phyloP scores from a whole-genome alignment of 352 stramenopile species.

The Phytopythium aichiense region DNA sequence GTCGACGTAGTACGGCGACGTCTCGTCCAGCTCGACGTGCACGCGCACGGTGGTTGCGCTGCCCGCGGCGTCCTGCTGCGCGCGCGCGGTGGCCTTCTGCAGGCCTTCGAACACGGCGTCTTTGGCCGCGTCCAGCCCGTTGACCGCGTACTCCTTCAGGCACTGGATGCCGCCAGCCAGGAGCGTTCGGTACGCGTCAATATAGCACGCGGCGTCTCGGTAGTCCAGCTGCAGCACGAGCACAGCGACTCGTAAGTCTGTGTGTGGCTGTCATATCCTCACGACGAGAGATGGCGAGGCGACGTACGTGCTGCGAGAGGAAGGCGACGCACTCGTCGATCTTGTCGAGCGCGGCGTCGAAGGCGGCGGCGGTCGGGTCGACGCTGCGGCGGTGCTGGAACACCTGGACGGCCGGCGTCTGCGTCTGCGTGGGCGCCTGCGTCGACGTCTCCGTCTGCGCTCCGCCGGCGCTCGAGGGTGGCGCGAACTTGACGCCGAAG shows the following conservation, averaged over 20 bases:
- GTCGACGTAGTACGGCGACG: conserved; percentile 72
- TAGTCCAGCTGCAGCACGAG: conserved; percentile 47
- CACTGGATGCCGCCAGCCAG: conserved; percentile 55
- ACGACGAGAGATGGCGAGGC: conserved; percentile 1
- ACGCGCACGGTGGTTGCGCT: conserved; percentile 4
- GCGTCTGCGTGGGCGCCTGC: not conserved
- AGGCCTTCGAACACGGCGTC: conserved; percentile 62
- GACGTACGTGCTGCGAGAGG: conserved; percentile 61
- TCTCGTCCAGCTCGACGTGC: conserved; percentile 50
- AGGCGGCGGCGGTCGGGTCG: conserved; percentile 59
- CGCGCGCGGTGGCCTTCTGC: conserved; percentile 21
- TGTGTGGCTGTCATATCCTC: not conserved
- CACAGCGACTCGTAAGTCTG: not conserved
- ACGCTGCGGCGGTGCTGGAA: conserved; percentile 72
- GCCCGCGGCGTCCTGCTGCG: conserved; percentile 6
- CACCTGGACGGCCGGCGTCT: conserved; percentile 56
- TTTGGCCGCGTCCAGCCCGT: conserved; percentile 54
- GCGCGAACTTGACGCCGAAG: conserved; percentile 67
- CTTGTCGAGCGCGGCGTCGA: conserved; percentile 56
- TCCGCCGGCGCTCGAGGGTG: conserved; percentile 18
- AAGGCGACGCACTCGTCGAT: conserved; percentile 68
- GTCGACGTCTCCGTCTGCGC: not conserved
- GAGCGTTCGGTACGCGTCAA: conserved; percentile 69
- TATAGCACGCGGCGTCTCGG: conserved; percentile 63
- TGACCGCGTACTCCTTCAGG: conserved; percentile 71